Evolutionary conservation across 768 basidiomycete genomes (phyloP).

Genomic region (Tylopilus sp.): DNA sequence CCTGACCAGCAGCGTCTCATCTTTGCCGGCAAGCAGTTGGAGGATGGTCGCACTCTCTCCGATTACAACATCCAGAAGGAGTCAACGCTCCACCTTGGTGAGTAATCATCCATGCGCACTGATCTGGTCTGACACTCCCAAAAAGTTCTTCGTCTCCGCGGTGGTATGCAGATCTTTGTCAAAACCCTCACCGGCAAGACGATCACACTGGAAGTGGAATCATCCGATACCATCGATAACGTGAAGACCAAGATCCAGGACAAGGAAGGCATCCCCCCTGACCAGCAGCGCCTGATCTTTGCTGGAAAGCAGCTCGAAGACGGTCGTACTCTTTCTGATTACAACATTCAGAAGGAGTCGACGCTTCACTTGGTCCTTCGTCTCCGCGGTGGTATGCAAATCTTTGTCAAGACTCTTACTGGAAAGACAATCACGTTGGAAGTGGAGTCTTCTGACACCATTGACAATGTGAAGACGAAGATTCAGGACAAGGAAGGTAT

Average conservation of each 20-base stretch:
- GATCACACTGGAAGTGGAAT: conserved; percentile 91
- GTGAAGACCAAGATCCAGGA: conserved; percentile 83
- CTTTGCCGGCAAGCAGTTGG: conserved; percentile 90
- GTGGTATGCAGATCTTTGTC: conserved; percentile 90
- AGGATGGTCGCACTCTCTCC: conserved; percentile 86
- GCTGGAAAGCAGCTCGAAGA: conserved; percentile 95
- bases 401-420: conserved; percentile 68
- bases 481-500: conserved; percentile 83
- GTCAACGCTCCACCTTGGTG: conserved; percentile 58
- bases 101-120: background rate
- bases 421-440: conserved; percentile 78
- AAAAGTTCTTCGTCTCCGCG: conserved; percentile 77
- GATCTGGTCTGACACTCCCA: background rate
- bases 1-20: conserved; percentile 90
- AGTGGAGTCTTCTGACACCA: conserved; percentile 73
- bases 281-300: conserved; percentile 89
- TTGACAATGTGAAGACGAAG: conserved; percentile 75
- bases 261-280: conserved; percentile 77
- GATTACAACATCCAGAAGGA: conserved; percentile 94
- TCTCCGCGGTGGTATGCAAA: conserved; percentile 70
- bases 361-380: conserved; percentile 74
- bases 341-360: conserved; percentile 83
- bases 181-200: conserved; percentile 90
- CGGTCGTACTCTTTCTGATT: conserved; percentile 81
- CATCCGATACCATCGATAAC: conserved; percentile 90